Evolutionary conservation across 1,284 basidiomycete species (phyloP), one percentile per base, ranked within the genome.

Genomic region (Tylopilus microsporus): DNA sequence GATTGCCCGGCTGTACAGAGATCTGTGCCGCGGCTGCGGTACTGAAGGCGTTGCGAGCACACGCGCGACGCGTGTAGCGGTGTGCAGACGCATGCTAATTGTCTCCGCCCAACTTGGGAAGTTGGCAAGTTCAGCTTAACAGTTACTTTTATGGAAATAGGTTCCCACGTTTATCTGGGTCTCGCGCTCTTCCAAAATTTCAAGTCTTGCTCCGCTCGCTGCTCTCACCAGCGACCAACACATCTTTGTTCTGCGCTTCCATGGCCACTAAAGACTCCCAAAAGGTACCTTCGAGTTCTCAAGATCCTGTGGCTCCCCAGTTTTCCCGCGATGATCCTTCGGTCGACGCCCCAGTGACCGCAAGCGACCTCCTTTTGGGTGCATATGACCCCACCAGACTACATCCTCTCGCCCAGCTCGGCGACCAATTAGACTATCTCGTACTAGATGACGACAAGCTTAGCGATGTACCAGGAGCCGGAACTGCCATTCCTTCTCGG

Each of bases 401-500:
- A 60, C 94, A 98, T 73, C 94, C 94, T 60, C 79, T 97, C 70
- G 93, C 94, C 51, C 87, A 87, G 55, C 79, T 97, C 60, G 87
- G 91, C 63, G 89, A 91, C 74, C 89, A 92, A 76, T 78, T 97
- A 66, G 94, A 97, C 77, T 95, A 96, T 77, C 79, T 98, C 61
- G 80, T 91, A 69, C 81, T 98, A 63, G 92, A 98, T 67, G 92
- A 98, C 77, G 91, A 95, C 78, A 93, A 96, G 79, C 85, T 89
- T 70, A 90, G 79, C 75, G 86, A 92, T 60, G 78, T 95, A 66
- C 89, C 91, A 72, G 92, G 94, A 60, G 83, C 90, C 69, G 83
- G 82, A 68, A 91, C 91, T 62, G 91, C 93, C 62, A 83, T 96
- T 66, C 92, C 94, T 67, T 92, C 90, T 72, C 82, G 97, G 75